Percentiles rank a stretch among this genome's conserved stretches.
Evolutionary conservation across 2,329 filamentous ascomycete species (phyloP).

Genomic region (Dactylellina cionopaga): DNA sequence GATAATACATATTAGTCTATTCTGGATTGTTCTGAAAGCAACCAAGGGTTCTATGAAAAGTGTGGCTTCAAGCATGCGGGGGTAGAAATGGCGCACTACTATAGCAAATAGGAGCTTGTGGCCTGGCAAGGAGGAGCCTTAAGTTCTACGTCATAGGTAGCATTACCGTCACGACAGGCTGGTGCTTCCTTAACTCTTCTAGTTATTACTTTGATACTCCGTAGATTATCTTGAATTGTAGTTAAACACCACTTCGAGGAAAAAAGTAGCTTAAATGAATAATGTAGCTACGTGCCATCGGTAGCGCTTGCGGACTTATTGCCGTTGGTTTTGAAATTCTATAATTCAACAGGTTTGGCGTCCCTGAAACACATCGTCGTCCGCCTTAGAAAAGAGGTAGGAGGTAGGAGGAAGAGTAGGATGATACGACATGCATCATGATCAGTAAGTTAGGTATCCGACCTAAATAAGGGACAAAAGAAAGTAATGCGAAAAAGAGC

Average conservation of each 20-base stretch:
- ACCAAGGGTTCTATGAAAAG: conserved; percentile 98
- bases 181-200: too few relatives aligned
- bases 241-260: too few relatives aligned
- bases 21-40: conserved; percentile 93
- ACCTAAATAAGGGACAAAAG: conserved; percentile 29
- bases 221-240: too few relatives aligned
- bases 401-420: neutral
- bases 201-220: too few relatives aligned
- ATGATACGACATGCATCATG: conserved; percentile 7
- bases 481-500: conserved; percentile 32
- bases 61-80: conserved; percentile 93
- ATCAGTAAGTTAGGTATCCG: conserved; percentile 23
- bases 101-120: conserved; percentile 11
- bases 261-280: too few relatives aligned
- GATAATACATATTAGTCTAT: conserved; percentile 72
- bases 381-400: neutral
- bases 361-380: conserved; percentile 1
- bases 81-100: conserved; percentile 96
- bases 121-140: too few relatives aligned
- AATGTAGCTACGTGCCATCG: too few relatives aligned
- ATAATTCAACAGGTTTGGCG: conserved; percentile 6
- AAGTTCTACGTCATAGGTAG: too few relatives aligned
- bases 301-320: too few relatives aligned
- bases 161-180: too few relatives aligned
- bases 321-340: conserved; percentile 7